A percentile compares a stretch with the other conserved stretches of the same genome.
Evolutionary conservation across 2,329 filamentous ascomycete genomes (phyloP).

Genomic region (Teratosphaeria gauchensis): DNA sequence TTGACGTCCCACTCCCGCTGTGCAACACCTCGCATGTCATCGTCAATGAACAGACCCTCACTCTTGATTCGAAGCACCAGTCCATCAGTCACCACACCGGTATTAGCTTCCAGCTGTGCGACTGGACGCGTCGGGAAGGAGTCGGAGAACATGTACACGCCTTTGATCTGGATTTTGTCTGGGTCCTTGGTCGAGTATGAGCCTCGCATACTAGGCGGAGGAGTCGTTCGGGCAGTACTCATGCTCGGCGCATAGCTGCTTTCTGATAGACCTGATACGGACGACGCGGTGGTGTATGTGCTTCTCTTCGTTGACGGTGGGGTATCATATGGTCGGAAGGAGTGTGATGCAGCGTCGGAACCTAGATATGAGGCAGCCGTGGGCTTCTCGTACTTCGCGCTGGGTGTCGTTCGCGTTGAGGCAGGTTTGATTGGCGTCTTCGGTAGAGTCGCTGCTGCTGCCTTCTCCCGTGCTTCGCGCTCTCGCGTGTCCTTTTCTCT

Average conservation of each 20-base stretch:
- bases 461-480: conserved; percentile 21
- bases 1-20: conserved; percentile 98
- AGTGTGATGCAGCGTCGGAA: conserved; percentile 48
- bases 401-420: conserved; percentile 5
- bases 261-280: conserved; percentile 57
- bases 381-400: conserved; percentile 35
- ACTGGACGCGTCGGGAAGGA: conserved; percentile 78
- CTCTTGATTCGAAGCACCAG: conserved; percentile 86
- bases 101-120: conserved; percentile 79
- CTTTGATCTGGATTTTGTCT: conserved; percentile 91
- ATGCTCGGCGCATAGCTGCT: conserved; percentile 79
- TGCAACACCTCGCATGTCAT: conserved; percentile 82
- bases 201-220: conserved; percentile 59
- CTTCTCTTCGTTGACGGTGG: conserved; percentile 42
- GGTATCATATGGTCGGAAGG: conserved; percentile 24
- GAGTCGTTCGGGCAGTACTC: conserved; percentile 73
- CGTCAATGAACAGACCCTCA: conserved; percentile 93
- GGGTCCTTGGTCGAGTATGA: conserved; percentile 83
- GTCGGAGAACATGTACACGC: conserved; percentile 87
- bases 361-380: conserved; percentile 51
- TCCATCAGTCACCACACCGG: conserved; percentile 80
- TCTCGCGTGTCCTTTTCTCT: conserved; percentile 34
- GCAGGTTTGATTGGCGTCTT: conserved; percentile 8
- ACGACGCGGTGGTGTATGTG: conserved; percentile 25
- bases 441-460: conserved; percentile 5